phyloP scores from a whole-genome alignment of 768 basidiomycete species.

The Lanmaoa pseudosensibilis region DNA sequence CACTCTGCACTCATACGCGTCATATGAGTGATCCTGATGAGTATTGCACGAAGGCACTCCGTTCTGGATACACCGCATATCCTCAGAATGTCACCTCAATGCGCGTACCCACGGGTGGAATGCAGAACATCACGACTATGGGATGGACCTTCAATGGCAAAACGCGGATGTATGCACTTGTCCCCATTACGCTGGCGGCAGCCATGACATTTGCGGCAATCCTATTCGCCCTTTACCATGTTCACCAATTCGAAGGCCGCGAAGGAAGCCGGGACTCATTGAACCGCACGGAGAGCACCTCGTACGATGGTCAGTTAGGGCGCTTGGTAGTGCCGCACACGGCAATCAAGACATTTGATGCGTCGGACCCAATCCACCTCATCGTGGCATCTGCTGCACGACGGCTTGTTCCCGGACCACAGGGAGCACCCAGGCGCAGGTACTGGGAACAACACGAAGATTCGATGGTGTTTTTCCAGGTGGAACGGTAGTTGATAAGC shows the following conservation, averaged over 20 bases:
- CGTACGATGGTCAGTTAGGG: too few species aligned
- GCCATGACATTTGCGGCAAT: not conserved
- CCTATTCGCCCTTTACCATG: not conserved
- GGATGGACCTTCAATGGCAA: not conserved
- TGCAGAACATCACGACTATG: not conserved
- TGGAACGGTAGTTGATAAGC: not conserved
- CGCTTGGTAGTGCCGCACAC: not conserved
- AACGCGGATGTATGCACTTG: not conserved
- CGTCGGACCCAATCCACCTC: not conserved
- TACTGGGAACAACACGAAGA: not conserved
- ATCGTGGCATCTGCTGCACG: not conserved
- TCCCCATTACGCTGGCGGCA: not conserved
- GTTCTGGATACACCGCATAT: not conserved
- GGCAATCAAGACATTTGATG: not conserved
- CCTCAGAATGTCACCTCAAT: not conserved
- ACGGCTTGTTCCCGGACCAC: not conserved
- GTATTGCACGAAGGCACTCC: not conserved
- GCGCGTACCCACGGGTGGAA: not conserved
- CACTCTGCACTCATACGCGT: not conserved
- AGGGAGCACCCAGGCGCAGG: not conserved
- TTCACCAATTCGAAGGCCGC: not conserved
- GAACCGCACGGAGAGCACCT: fast-evolving
- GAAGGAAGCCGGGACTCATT: not conserved
- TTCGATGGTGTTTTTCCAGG: not conserved
- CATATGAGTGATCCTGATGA: not conserved